phyloP scores from a whole-genome alignment of 208 protist genomes.

The Vickermania spadyakhi region DNA sequence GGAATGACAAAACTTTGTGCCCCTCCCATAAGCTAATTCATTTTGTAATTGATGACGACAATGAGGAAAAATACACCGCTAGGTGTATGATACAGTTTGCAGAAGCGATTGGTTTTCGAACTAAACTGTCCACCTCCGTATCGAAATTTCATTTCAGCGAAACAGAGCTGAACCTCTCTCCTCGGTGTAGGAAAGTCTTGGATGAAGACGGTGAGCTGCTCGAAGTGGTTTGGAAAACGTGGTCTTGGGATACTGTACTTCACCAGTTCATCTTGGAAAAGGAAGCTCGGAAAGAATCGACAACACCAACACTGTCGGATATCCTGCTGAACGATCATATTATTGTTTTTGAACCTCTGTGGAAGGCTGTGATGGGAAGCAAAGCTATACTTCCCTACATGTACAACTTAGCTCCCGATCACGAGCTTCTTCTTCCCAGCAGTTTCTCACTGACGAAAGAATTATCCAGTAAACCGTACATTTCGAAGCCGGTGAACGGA shows the following conservation, averaged over 20 bases:
- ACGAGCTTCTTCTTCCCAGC: conserved; percentile 53
- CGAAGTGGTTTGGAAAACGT: conserved; percentile 80
- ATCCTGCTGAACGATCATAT: conserved; percentile 71
- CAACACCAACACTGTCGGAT: conserved; percentile 44
- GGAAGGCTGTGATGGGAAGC: conserved; percentile 70
- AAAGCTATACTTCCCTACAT: conserved; percentile 75
- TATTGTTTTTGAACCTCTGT: conserved; percentile 65
- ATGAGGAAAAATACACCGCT: conserved; percentile 77
- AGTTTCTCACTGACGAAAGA: conserved; percentile 44
- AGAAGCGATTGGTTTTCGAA: conserved; percentile 44
- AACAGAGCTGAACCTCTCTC: conserved; percentile 9
- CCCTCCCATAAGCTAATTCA: conserved; percentile 63
- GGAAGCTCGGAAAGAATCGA: conserved; percentile 5
- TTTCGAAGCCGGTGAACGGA: conserved; percentile 75
- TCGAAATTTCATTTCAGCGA: conserved; percentile 31
- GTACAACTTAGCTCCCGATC: conserved; percentile 41
- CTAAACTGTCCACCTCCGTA: conserved; percentile 55
- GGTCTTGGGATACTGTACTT: conserved; percentile 80
- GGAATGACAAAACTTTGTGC: conserved; percentile 26
- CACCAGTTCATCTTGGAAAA: conserved; percentile 23
- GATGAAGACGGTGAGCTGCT: conserved; percentile 60
- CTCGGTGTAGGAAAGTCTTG: conserved; percentile 27
- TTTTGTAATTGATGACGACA: conserved; percentile 82
- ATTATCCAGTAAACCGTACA: conserved; percentile 41
- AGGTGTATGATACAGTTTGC: conserved; percentile 60